These are phyloP conservation scores for Herpetospermum pedunculosum DNA, from an alignment of 306 rosid species.

Conservation along the genomic window DNA sequence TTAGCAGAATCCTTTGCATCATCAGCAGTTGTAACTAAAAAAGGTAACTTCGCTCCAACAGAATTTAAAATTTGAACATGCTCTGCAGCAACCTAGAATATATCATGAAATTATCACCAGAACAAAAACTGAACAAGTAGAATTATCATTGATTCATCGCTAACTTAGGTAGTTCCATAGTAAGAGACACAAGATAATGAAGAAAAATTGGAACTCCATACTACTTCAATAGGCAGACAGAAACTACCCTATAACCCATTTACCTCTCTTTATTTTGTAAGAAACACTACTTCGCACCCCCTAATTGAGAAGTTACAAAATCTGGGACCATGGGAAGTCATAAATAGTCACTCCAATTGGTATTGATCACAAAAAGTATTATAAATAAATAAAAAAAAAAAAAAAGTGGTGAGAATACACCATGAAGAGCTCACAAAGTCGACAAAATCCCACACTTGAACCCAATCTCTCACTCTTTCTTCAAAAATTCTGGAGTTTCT, in stretches of 20 bases:
- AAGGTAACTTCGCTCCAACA: conserved; percentile 69
- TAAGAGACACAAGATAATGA: not conserved
- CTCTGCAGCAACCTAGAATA: conserved; percentile 63
- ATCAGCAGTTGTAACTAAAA: conserved; percentile 66
- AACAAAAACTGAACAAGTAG: conserved; percentile 8
- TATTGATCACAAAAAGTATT: not conserved
- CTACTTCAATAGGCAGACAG: not conserved
- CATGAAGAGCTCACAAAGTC: not conserved
- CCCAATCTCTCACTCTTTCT: not conserved
- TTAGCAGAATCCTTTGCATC: conserved; percentile 72
- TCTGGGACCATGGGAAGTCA: not conserved
- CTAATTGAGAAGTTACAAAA: not conserved
- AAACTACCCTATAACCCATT: not conserved
- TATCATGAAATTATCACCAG: not conserved
- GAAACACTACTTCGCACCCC: not conserved
- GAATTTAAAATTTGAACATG: conserved; percentile 65
- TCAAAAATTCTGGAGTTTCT: not conserved
- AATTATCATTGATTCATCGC: not conserved
- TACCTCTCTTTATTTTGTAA: not conserved
- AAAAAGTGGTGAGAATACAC: not conserved
- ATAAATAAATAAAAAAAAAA: not conserved
- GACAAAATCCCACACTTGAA: not conserved
- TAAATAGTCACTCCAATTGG: not conserved
- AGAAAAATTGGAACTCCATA: not conserved
- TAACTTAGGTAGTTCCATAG: not conserved